These are phyloP conservation scores for Arthroderma uncinatum DNA, from an alignment of 2,329 filamentous ascomycete genomes.

Conservation along the genomic window DNA sequence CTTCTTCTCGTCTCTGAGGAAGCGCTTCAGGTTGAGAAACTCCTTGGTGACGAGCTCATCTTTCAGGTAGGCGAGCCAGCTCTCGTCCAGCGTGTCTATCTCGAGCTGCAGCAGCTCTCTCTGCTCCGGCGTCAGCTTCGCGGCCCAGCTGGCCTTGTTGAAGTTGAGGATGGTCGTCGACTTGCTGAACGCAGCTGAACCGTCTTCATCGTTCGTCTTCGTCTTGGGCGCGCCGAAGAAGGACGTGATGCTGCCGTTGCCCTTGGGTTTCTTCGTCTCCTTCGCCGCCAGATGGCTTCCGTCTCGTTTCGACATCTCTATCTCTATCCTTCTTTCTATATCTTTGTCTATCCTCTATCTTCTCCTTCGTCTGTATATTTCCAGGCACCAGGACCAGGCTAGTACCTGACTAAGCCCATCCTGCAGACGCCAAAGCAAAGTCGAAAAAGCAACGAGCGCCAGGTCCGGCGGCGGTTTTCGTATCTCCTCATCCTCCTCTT, in stretches of 20 bases:
- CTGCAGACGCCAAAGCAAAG: too few species aligned
- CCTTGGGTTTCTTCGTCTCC: slow-evolving; percentile 56
- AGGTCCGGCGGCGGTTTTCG: too few species aligned
- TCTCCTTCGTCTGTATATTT: background rate
- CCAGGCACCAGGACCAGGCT: too few species aligned
- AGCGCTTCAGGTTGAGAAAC: slow-evolving; percentile 80
- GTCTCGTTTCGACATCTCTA: background rate
- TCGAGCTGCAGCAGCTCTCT: slow-evolving; percentile 72
- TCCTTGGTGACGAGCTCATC: slow-evolving; percentile 68
- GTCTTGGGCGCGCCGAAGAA: slow-evolving; percentile 56
- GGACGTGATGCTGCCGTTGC: slow-evolving; percentile 69
- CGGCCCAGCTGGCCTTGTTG: slow-evolving; percentile 84
- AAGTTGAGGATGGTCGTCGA: too few species aligned
- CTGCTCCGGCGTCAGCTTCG: slow-evolving; percentile 66
- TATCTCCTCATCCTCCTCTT: background rate
- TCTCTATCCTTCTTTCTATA: background rate
- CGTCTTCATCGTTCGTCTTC: too few species aligned
- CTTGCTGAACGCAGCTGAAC: too few species aligned
- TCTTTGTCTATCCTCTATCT: background rate
- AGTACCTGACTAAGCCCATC: too few species aligned
- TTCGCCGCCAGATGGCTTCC: background rate
- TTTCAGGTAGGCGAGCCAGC: slow-evolving; percentile 81
- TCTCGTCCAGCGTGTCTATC: slow-evolving; percentile 82
- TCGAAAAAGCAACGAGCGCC: too few species aligned
- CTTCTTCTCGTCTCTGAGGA: slow-evolving; percentile 66